A percentile compares a stretch with the other conserved stretches of the same genome.
phyloP scores from a whole-genome alignment of 768 basidiomycete genomes.

The Pleurotus eryngii region DNA sequence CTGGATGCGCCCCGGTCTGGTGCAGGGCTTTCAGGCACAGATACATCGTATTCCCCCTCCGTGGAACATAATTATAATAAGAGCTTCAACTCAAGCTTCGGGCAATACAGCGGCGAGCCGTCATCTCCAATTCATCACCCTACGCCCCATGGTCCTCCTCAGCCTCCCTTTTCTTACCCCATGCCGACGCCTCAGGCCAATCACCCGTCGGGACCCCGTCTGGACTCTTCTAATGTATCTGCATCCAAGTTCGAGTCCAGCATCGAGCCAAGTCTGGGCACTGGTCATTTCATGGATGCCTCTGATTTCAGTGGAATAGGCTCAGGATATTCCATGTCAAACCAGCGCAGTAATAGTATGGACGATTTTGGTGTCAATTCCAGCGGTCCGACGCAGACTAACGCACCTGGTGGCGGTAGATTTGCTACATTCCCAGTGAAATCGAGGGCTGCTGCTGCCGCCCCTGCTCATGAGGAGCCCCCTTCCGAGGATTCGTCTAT shows the following conservation, averaged over 20 bases:
- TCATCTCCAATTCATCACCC: background rate
- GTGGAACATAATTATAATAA: too few relatives aligned
- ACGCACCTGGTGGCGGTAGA: slow-evolving; percentile 36
- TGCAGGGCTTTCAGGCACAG: background rate
- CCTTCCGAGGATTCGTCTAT: slow-evolving; percentile 10
- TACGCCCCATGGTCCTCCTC: background rate
- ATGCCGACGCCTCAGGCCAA: slow-evolving; percentile 4
- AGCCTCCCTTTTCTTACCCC: slow-evolving; percentile 3
- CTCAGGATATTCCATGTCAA: background rate
- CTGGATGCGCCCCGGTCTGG: background rate
- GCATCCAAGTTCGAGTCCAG: background rate
- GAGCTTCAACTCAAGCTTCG: background rate
- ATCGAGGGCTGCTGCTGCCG: slow-evolving; percentile 24
- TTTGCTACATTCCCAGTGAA: slow-evolving; percentile 71
- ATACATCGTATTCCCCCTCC: background rate
- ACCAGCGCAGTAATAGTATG: slow-evolving; percentile 16
- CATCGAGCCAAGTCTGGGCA: slow-evolving; percentile 7
- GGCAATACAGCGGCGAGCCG: background rate
- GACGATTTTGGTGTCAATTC: slow-evolving; percentile 43
- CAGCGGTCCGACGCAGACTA: slow-evolving; percentile 15
- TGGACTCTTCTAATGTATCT: background rate
- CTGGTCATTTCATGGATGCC: slow-evolving; percentile 6
- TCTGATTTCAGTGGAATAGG: slow-evolving; percentile 1
- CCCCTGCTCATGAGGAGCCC: slow-evolving; percentile 8
- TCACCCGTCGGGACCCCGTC: background rate